phyloP scores from a whole-genome alignment of 2,329 filamentous ascomycete genomes.

The Alternaria alternata region DNA sequence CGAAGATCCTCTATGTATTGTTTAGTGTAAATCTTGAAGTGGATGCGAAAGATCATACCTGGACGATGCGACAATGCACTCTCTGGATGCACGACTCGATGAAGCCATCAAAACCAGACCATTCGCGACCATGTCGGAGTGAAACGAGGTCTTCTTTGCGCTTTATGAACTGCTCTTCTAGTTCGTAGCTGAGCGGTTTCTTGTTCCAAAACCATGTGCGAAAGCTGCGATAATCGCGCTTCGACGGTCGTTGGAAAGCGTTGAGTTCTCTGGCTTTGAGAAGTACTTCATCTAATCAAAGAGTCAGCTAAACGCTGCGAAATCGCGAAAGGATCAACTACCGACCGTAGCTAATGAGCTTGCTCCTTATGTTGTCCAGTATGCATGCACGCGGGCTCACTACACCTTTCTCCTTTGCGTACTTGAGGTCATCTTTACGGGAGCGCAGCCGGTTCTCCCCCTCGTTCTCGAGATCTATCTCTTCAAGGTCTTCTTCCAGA shows the following conservation, averaged over 20 bases:
- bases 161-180: conserved; percentile 38
- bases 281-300: conserved; percentile 36
- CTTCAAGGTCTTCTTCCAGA: conserved; percentile 39
- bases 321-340: too few relatives aligned
- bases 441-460: conserved; percentile 18
- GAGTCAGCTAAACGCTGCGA: too few relatives aligned
- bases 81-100: conserved; percentile 38
- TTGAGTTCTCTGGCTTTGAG: conserved; percentile 43
- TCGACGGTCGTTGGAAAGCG: conserved; percentile 44
- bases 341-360: conserved; percentile 28
- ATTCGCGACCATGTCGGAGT: conserved; percentile 46
- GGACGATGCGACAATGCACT: conserved; percentile 28
- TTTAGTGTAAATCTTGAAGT: neutral
- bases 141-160: conserved; percentile 49
- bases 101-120: conserved; percentile 47
- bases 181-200: conserved; percentile 34
- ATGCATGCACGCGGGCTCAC: conserved; percentile 17
- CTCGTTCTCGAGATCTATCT: conserved; percentile 15
- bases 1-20: conserved; percentile 38
- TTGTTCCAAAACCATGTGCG: conserved; percentile 39
- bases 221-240: conserved; percentile 45
- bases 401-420: conserved; percentile 13
- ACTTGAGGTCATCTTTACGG: conserved; percentile 10
- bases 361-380: conserved; percentile 18
- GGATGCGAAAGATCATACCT: conserved; percentile 28